Base-by-base conservation (phyloP, 2,329 filamentous ascomycete species). In the Aspergillus awamori region DNA sequence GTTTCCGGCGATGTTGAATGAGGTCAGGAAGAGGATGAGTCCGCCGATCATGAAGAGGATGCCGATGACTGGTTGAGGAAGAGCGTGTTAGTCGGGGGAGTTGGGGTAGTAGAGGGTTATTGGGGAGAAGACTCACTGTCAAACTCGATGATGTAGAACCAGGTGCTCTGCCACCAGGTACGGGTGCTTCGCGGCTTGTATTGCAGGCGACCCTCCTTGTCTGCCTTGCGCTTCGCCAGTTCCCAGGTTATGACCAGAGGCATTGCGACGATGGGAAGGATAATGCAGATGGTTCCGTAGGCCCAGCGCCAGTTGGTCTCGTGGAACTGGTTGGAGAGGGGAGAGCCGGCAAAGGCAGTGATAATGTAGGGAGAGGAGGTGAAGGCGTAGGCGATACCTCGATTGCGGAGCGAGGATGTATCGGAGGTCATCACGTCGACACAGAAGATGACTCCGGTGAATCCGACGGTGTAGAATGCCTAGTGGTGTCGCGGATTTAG, bases 371-470 rank as follows among this genome's bases (percentile, higher is more conserved):
- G 86, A 0, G 86, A 86, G 11, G 77, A 80, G 24, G 82, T 81
- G 63, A 87, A 82, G 0, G 85, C 86, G 57, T 84, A 83, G 65
- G 85, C 83, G 47, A 89, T 77, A 20, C 82, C 83, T 67, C 87
- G 80, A 65, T 87, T 86, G 59, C 80, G 81, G 43, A 89, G 77
- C 1, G 79, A 79, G 0, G 87, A 84, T 0, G 85, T 86, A 64
- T 89, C 87, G 30, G 86, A 83, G 51, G 86, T 81, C 68, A 89
- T 83, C 52, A 89, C 80, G 57, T 79, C 80, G 2, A 87, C 71
- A 39, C 80, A 81, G 68, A 85, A 88, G 22, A 76, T 77, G 10
- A 87, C 75, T 4, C 84, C 84, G 20, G 81, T 78, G 57, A 77
- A 67, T 3, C 87, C 87, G 51, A 87, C 80, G 62, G 79, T 80